A percentile compares a stretch with the other conserved stretches of the same genome.
Conservation (phyloP, 495 filamentous ascomycete genomes). For the Neurospora hispaniola region DNA sequence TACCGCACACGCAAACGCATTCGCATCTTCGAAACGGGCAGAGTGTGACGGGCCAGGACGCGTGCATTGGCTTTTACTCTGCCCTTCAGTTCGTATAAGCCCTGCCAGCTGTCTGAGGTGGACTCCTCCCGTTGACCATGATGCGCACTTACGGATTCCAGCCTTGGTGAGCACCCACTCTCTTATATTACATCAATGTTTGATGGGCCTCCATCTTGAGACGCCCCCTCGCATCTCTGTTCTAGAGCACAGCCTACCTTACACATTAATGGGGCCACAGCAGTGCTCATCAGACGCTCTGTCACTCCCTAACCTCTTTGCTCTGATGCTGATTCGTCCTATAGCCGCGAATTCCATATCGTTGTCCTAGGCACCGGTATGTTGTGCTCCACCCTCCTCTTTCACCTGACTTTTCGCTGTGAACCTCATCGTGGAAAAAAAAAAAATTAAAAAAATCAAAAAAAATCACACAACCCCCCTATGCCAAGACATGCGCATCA, state of each 20-base stretch:
- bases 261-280: neutral
- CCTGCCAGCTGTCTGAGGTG: neutral
- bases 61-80: neutral
- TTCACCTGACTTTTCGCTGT: neutral
- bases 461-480: neutral
- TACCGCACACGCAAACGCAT: neutral
- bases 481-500: constrained; percentile 14
- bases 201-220: neutral
- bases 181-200: neutral
- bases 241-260: neutral
- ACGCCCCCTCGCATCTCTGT: neutral
- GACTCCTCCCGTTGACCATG: constrained; percentile 11
- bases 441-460: neutral
- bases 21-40: neutral
- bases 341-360: constrained; percentile 25
- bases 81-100: neutral
- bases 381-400: constrained; percentile 2
- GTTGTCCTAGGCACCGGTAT: constrained; percentile 27
- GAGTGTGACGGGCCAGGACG: neutral
- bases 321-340: constrained; percentile 3
- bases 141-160: constrained; percentile 19
- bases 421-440: neutral
- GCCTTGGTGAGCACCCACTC: constrained; percentile 18
- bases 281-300: neutral
- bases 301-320: neutral